Base-by-base conservation (phyloP, 306 rosid genomes). In the Casuarina cunninghamiana region DNA sequence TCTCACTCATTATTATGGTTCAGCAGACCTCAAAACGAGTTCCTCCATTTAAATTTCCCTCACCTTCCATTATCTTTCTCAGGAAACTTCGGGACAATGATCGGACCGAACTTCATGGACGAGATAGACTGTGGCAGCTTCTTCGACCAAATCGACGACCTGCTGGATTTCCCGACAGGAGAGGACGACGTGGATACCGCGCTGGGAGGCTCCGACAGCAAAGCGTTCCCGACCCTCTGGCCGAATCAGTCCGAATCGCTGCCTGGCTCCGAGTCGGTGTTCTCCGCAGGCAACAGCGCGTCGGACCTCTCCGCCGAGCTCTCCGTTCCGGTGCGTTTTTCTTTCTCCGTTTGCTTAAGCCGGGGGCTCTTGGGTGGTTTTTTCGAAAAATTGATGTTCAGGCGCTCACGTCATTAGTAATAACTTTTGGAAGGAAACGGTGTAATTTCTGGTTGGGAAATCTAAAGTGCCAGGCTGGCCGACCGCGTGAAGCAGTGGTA, bases 131-230 rank as follows among this genome's bases (percentile, higher is more conserved):
- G 97, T 75, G 94, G 89, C 2, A 91, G 86, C 91, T 91, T 93
- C 96, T 93, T 96, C 80, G 98, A 96, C 82, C 91, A 93, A 76
- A 93, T 96, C 75, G 99, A 96, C 51, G 98, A 96, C 89, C 84
- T 96, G 17, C 93, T 93, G 13, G 97, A 91, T 53, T 91, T 91
- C 81, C 91, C 98, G 1, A 75, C 78, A 10, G 92, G 89, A 4
- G 93, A 89, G 62, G 89, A 83, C 19, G 91, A 85, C 8, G 83
- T 86, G 48, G 86, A 91, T 37, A 61, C 88, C 60, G 79, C 77
- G 39, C 88, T 90, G 0, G 73, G 80, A 10, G 54, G 84, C 71
- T 75, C 13, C 6, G 86, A 84, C 84, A 74, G 82, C 76, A 78
- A 78, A 66, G 57, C 91, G 8, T 85, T 87, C 21, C 88, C 97